These are phyloP conservation scores for Rubus idaeus DNA, from an alignment of 306 rosid genomes.

Conservation along the genomic window DNA sequence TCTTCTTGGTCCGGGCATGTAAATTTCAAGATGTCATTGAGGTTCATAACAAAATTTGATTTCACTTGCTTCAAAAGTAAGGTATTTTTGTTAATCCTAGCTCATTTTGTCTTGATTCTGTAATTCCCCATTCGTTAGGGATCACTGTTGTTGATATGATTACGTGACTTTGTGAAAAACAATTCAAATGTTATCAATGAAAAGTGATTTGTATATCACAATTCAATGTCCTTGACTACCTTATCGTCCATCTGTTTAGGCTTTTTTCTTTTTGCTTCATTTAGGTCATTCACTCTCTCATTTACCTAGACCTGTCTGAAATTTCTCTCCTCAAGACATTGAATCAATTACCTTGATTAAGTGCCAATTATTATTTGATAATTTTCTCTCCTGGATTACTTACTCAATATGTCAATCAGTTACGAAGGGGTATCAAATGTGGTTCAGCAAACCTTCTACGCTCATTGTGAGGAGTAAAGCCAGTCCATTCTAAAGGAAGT, in stretches of 20 bases:
- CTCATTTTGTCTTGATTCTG: constrained; percentile 7
- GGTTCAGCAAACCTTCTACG: too few species aligned
- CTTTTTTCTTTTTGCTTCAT: background rate
- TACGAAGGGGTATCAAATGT: too few species aligned
- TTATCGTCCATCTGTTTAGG: background rate
- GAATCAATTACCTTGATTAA: too few species aligned
- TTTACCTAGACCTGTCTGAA: background rate
- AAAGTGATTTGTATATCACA: background rate
- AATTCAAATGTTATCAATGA: constrained; percentile 13
- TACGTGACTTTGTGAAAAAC: constrained; percentile 1
- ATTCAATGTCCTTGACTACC: background rate
- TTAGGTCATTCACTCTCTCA: background rate
- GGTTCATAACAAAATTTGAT: constrained; percentile 3
- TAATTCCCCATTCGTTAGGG: constrained; percentile 1
- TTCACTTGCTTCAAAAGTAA: background rate
- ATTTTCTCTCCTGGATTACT: too few species aligned
- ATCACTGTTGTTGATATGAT: constrained; percentile 5
- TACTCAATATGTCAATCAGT: too few species aligned
- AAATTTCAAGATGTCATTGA: constrained; percentile 10
- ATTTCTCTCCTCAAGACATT: background rate
- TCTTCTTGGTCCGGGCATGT: constrained; percentile 11
- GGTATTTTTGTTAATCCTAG: background rate
- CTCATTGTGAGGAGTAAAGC: too few species aligned
- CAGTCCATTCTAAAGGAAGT: too few species aligned
- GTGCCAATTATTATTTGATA: too few species aligned